A percentile compares a stretch with the other conserved stretches of the same genome.
Conservation (phyloP, 345 rosid species). For the Euphorbia peplus region DNA sequence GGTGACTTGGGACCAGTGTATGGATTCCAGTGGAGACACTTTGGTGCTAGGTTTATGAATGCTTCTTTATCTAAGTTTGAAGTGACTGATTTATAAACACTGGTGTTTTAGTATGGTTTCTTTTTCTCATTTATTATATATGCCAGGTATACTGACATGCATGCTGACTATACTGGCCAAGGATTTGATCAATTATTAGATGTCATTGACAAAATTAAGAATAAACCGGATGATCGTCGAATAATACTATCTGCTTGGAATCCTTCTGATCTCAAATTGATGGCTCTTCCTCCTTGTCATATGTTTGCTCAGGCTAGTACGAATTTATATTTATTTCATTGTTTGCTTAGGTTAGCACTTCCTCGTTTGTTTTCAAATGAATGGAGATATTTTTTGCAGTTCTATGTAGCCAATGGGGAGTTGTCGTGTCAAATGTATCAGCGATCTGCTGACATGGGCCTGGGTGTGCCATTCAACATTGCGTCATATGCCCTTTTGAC, state of each 20-base stretch:
- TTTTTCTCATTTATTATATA: not conserved
- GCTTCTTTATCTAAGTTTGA: not conserved
- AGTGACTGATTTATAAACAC: not conserved
- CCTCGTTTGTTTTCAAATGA: not conserved
- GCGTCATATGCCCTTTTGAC: constrained; percentile 94
- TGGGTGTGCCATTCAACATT: constrained; percentile 95
- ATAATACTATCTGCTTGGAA: constrained; percentile 96
- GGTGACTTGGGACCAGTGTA: constrained; percentile 96
- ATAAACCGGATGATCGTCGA: constrained; percentile 81
- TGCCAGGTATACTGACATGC: constrained; percentile 86
- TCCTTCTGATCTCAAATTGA: constrained; percentile 83
- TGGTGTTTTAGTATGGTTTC: constrained; percentile 2
- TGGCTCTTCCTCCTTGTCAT: constrained; percentile 99
- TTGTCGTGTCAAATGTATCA: constrained; percentile 98
- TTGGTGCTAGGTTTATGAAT: constrained; percentile 79
- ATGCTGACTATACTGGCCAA: constrained; percentile 88
- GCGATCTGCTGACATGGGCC: constrained; percentile 95
- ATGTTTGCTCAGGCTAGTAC: constrained; percentile 87
- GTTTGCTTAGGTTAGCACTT: not conserved
- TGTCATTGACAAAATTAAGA: constrained; percentile 88
- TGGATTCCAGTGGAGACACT: constrained; percentile 99
- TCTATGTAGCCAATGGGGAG: constrained; percentile 83
- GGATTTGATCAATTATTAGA: constrained; percentile 94
- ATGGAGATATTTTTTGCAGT: constrained; percentile 38
- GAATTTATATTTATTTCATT: not conserved